phyloP scores from a whole-genome alignment of 345 rosid genomes.

The Barbarea vulgaris region DNA sequence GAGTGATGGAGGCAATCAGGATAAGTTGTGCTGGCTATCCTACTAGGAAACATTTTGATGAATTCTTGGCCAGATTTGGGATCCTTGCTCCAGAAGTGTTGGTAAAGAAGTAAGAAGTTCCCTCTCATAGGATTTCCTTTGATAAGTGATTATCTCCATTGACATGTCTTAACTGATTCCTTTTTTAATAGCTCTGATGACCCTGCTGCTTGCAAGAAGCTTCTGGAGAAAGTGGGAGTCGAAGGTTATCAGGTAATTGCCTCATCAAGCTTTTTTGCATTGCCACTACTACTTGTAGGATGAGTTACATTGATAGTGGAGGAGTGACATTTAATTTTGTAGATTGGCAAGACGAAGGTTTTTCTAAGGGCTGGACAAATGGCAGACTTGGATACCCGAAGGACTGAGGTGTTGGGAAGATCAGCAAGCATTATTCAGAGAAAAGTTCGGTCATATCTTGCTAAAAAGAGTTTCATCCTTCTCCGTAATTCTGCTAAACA shows the following conservation, averaged over 20 bases:
- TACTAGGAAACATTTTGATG: conserved; percentile 88
- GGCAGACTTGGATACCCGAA: conserved; percentile 49
- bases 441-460: conserved; percentile 89
- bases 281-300: conserved; percentile 16
- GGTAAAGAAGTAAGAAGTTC: conserved; percentile 64
- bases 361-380: conserved; percentile 47
- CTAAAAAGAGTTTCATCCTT: conserved; percentile 68
- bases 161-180: conserved; percentile 14
- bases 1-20: conserved; percentile 99
- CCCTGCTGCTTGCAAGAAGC: conserved; percentile 86
- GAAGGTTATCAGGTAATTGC: conserved; percentile 88
- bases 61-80: conserved; percentile 85
- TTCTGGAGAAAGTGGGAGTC: conserved; percentile 77
- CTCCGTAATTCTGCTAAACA: conserved; percentile 65
- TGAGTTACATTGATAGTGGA: conserved; percentile 9
- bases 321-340: conserved; percentile 12
- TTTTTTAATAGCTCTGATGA: conserved; percentile 72
- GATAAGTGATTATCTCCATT: background rate
- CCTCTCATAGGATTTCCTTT: background rate
- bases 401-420: conserved; percentile 55
- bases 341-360: conserved; percentile 48
- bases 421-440: conserved; percentile 97
- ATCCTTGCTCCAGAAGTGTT: conserved; percentile 88
- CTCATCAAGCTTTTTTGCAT: conserved; percentile 12
- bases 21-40: conserved; percentile 99